Evolutionary conservation across 2,329 filamentous ascomycete species (phyloP).

Genomic region (Chaetomium strumarium): DNA sequence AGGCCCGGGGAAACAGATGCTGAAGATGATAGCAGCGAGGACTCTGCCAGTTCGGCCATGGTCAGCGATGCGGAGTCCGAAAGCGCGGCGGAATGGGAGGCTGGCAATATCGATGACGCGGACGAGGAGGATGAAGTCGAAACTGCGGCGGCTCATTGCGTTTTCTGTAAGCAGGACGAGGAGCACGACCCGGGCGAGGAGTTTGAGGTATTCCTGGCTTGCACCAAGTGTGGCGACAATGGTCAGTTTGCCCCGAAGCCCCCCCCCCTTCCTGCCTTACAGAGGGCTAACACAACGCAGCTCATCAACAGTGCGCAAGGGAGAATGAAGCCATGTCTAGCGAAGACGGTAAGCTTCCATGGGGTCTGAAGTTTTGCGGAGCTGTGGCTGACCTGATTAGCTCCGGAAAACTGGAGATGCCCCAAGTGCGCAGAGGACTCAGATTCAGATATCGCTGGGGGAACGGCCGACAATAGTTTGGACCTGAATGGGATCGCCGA

Average conservation of each 20-base stretch:
- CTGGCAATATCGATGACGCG: slow-evolving; percentile 47
- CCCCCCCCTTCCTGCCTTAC: slow-evolving; percentile 12
- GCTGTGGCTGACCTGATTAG: slow-evolving; percentile 31
- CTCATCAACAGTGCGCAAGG: slow-evolving; percentile 84
- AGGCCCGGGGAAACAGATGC: slow-evolving; percentile 46
- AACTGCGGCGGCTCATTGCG: slow-evolving; percentile 42
- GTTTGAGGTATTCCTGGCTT: slow-evolving; percentile 73
- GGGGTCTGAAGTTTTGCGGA: not conserved
- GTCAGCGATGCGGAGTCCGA: slow-evolving; percentile 51
- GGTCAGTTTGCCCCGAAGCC: slow-evolving; percentile 50
- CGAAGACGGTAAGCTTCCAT: slow-evolving; percentile 50
- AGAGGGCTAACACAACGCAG: slow-evolving; percentile 43
- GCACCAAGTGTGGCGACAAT: slow-evolving; percentile 72
- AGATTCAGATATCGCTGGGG: slow-evolving; percentile 25
- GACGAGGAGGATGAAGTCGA: slow-evolving; percentile 55
- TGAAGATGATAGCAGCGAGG: slow-evolving; percentile 30
- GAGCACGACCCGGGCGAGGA: slow-evolving; percentile 77
- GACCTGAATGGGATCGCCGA: slow-evolving; percentile 20
- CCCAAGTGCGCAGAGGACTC: slow-evolving; percentile 38
- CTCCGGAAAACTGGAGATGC: slow-evolving; percentile 44
- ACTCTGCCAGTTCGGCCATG: slow-evolving; percentile 36
- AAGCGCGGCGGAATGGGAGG: slow-evolving; percentile 52
- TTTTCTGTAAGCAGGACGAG: slow-evolving; percentile 79
- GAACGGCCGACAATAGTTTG: slow-evolving; percentile 27
- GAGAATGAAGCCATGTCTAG: slow-evolving; percentile 57